Base-by-base conservation (phyloP, 768 basidiomycete species). In the Trametes sanguinea region DNA sequence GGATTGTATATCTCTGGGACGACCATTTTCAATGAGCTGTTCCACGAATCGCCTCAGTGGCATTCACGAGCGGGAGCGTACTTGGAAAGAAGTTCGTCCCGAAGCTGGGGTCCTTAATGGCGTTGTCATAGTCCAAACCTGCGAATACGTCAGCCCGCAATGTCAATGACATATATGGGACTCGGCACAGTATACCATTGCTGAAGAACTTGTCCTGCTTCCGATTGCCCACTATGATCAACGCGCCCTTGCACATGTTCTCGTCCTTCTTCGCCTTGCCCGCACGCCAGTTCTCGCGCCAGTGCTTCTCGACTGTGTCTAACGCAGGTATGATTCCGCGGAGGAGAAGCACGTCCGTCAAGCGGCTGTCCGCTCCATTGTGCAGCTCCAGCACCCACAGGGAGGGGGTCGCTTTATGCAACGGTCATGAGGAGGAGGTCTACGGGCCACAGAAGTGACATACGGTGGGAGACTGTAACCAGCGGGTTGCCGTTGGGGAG, bases 141-240 rank as follows among this genome's bases (percentile, higher is more conserved):
- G 61, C 3, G 40, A 45, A 46, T 30, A 57, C 47, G 51, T 58
- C 35, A 40, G 37, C 16, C 29, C 14, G 22, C 22, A 22, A 22
- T 22, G 22, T 22, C 22, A 22, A 11, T 51, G 11, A n/a, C 14
- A n/a, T 52, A 17, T 22, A 17, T 8, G 17, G 6, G 45, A 33
- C 30, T 16, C n/a, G 33, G 2, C 46, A 22, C 46, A 44, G 13
- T 17, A 29, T 62, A 84, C 91, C 92, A 66, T 92, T 94, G 75
- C 89, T 91, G 74, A 94, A 94, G 79, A 92, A 94, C 74, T 93
- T 94, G 73, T 93, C 85, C 72, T 94, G 92, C 62, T 81, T 79
- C 63, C 78, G 80, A 62, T 83, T 84, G 3, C 92, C 92, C 6
- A 90, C 86, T 55, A 94, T 87, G 62, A 94, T 86, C 33, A 94